These are phyloP conservation scores for Solanum hybrid DNA, from an alignment of 305 asterid species.

Conservation along the genomic window DNA sequence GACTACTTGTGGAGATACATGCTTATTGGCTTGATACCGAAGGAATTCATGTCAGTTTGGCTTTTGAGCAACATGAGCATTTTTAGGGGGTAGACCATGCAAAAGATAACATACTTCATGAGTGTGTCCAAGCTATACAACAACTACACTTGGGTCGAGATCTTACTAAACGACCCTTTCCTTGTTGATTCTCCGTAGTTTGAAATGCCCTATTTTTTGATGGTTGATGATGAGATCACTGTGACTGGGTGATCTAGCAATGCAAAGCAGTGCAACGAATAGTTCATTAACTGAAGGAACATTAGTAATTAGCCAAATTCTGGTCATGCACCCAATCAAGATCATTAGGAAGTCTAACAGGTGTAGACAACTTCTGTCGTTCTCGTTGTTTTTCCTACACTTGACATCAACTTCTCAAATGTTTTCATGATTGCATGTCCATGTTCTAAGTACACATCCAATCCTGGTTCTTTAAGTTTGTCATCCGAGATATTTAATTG, in stretches of 20 bases:
- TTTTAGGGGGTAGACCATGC: background rate
- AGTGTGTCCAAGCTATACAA: background rate
- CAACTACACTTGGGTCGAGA: background rate
- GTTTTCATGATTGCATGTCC: background rate
- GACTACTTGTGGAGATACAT: background rate
- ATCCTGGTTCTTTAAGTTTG: background rate
- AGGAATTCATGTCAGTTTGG: background rate
- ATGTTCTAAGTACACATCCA: background rate
- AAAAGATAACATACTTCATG: background rate
- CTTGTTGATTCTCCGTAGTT: background rate
- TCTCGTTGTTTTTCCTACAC: background rate
- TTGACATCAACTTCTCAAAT: background rate
- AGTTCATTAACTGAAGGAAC: background rate
- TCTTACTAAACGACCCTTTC: background rate
- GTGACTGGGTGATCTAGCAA: background rate
- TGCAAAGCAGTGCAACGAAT: background rate
- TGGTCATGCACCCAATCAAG: background rate
- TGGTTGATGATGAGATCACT: background rate
- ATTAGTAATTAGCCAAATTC: background rate
- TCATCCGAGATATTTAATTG: background rate
- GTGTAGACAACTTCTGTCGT: background rate
- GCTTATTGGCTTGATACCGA: background rate
- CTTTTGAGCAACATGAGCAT: background rate
- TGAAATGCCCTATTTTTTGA: background rate
- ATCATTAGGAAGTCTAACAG: background rate